Evolutionary conservation across 2,329 filamentous ascomycete genomes (phyloP), one percentile per base, ranked within the genome.

Genomic region (Colletotrichum sp.): DNA sequence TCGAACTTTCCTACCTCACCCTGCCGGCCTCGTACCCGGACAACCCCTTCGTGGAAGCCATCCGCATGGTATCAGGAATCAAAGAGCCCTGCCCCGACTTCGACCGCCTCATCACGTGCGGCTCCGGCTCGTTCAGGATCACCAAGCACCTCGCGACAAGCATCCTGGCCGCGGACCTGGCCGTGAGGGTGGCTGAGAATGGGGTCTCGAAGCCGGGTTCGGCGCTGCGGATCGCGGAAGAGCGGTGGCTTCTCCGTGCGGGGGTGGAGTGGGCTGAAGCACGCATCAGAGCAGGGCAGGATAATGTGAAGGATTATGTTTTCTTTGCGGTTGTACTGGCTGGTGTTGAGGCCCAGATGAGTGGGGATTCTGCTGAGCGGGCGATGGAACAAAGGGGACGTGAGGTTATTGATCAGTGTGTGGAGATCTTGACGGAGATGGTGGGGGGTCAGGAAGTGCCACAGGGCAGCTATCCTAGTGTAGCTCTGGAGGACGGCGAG

Each of bases 121-220:
- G 84, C 1, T 78, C 85, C 0, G 86, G 87, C 1, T 80, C 86
- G 7, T 88, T 87, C 72, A 85, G 86, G 9, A 84, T 85, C 0
- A 82, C 84, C 0, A 80, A 82, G 3, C 84, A 87, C 70, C 82
- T 83, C 1, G 80, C 86, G 5, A 83, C 87, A 52, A 85, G 18
- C 26, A n/a, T 86, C 4, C 81, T 90, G 15, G 84, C 82, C 36
- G 80, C 87, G 7, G 89, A 91, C 74, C 83, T 90, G 7, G 79
- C 88, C 30, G 83, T 85, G 77, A 84, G 86, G 74, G 83, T 86
- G 9, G 82, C 86, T 43, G 88, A 88, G 67, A 84, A 87, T 61
- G 79, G 32, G 82, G 80, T 39, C 79, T 82, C 9, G 81, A 79
- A 12, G 81, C 78, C 32, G 74, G 82, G 18, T 74, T 82, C 3